Evolutionary conservation across 2,329 filamentous ascomycete genomes (phyloP).

Genomic region (Scedosporium minutisporum): DNA sequence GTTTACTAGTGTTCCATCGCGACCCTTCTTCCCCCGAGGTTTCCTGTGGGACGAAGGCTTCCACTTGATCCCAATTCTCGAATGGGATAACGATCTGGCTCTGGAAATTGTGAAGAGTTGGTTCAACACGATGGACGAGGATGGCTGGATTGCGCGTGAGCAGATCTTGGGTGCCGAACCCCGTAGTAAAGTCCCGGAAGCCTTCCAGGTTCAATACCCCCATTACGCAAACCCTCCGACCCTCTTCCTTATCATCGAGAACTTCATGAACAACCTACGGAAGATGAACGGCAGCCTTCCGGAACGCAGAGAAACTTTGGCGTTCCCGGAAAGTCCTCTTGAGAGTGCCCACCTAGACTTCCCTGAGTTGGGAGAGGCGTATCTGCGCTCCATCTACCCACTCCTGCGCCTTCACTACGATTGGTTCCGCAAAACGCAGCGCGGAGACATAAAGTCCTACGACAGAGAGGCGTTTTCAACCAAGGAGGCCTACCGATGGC

Average conservation of each 20-base stretch:
- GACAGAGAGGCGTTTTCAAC: conserved; percentile 79
- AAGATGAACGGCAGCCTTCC: conserved; percentile 36
- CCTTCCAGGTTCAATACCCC: conserved; percentile 93
- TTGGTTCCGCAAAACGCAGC: conserved; percentile 92
- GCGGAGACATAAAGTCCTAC: conserved; percentile 81
- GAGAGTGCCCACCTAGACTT: conserved; percentile 48
- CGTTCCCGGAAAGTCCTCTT: conserved; percentile 9
- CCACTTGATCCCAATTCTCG: conserved; percentile 79
- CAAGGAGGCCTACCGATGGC: conserved; percentile 94
- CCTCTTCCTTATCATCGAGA: conserved; percentile 79
- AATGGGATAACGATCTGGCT: conserved; percentile 88
- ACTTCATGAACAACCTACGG: conserved; percentile 70
- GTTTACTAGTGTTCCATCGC: conserved; percentile 82
- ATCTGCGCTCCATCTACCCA: conserved; percentile 71
- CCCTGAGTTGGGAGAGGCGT: conserved; percentile 56
- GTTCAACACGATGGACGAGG: conserved; percentile 92
- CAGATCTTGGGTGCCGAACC: conserved; percentile 90
- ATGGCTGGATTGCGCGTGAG: conserved; percentile 95
- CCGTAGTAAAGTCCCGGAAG: conserved; percentile 82
- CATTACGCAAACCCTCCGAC: conserved; percentile 97
- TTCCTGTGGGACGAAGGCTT: conserved; percentile 99
- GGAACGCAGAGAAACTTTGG: conserved; percentile 4
- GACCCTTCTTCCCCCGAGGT: conserved; percentile 91
- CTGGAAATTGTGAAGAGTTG: conserved; percentile 86
- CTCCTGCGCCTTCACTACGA: conserved; percentile 80